Base-by-base conservation (phyloP, 2,329 filamentous ascomycete species). In the Sporothrix brasiliensis region DNA sequence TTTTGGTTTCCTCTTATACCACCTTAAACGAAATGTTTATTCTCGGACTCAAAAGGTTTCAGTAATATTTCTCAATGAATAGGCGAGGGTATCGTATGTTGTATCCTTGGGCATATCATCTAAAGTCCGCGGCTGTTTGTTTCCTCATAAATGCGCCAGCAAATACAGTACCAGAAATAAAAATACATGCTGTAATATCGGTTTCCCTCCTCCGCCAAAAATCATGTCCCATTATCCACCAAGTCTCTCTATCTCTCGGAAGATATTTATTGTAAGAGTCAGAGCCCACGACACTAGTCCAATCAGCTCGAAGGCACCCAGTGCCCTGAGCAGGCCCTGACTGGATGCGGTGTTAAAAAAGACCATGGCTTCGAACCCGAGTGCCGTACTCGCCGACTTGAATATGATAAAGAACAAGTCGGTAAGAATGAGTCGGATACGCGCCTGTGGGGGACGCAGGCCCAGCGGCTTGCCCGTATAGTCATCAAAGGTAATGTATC, bases 381-480 rank as follows among this genome's bases (percentile, higher is more conserved):
- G 83, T 53, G 92, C 92, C 34, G 97, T 87, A 80, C 97, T 98
- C 67, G 94, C 93, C 4, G 94, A 93, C 79, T 97, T 94, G 82
- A 99, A 97, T 54, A 98, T 94, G 77, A 99, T 97, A 79, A 99
- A 99, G 76, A 97, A 90, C 3, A 99, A 85, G 80, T 99, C 95
- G 70, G 97, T 87, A 69, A 99, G 88, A 72, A 98, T 92, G 66
- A 99, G 87, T 16, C 92, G 89, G 74, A 97, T 91, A 79, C 99
- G 99, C 65, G 92, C 91, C 70, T 89, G 89, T 11, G 93, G 89
- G 7, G 89, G 90, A 56, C 96, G 91, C 72, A 99, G 83, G 1
- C 95, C 95, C 24, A 99, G 84, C 27, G 96, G 95, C 78, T 96
- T 96, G 41, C 93, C 92, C 5, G 92, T 95, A 81, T 97, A 98